Evolutionary conservation across 495 filamentous ascomycete genomes (phyloP), one percentile per base, ranked within the genome.

Genomic region (Apiosordaria backusii): DNA sequence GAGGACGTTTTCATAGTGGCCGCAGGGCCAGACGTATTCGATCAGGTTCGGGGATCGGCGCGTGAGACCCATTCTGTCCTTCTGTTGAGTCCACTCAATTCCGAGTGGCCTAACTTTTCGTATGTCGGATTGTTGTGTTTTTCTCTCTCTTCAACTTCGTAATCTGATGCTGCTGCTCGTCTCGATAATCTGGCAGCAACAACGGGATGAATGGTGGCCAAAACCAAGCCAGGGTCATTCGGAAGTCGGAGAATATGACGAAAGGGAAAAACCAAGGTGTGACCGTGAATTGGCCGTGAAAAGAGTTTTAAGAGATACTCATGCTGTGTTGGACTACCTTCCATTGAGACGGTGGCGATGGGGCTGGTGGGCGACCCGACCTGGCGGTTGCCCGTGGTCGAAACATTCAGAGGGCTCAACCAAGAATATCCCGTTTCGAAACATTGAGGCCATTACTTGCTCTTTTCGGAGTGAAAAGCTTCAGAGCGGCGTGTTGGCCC

Each of bases 11-110:
- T 68, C 61, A 58, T 71, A 40, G 50, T 68, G 61, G 4, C 66
- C 69, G 25, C 69, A 71, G 4, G 69, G 69, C 69, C 69, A 71
- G 29, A 68, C 27, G 50, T 71, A 71, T 24, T 71, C 69, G 63
- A 66, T 63, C 4, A 68, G 61, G 18, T 66, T 63, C 7, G 66
- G 53, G 25, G 66, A 61, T 18, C 57, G 63, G 22, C 25, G 25
- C 1, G 55, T 61, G 53, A 60, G 55, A 15, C 23, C 26, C 68
- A 68, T 67, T 9, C 27, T 68, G 25, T 19, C 16, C 19, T 54
- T 3, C 58, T 23, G 29, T 26, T 26, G 29, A 18, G 35, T 45
- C 5, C 29, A 1, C 29, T 35, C 29, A 35, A 35, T 1, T 35
- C 29, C 29, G 29, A 35, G 29, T 10, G 29, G 29, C 29, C 6